A percentile compares a stretch with the other conserved stretches of the same genome.
phyloP scores from a whole-genome alignment of 371 early-diverging fungal species.

The Saksenaea oblongispora region DNA sequence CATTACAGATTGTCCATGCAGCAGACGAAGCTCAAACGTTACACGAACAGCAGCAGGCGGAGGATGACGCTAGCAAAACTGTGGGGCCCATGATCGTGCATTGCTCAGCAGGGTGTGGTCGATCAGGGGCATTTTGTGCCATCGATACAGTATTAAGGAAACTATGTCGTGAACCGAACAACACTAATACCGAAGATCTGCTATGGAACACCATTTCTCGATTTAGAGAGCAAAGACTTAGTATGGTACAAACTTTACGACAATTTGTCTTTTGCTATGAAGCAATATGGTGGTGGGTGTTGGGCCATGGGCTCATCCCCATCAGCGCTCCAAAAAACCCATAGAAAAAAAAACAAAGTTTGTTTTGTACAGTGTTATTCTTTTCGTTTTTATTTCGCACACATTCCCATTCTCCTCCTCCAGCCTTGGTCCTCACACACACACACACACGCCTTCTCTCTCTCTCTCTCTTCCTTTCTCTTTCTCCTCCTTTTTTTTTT shows the following conservation, averaged over 20 bases:
- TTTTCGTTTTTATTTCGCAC: background rate
- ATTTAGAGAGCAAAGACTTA: conserved; percentile 80
- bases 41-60: conserved; percentile 16
- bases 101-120: conserved; percentile 97
- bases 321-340: background rate
- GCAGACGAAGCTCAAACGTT: conserved; percentile 53
- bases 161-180: conserved; percentile 7
- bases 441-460: no score
- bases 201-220: conserved; percentile 65
- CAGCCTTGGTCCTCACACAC: no score
- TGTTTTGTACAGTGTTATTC: background rate
- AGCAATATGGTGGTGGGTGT: conserved; percentile 67
- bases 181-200: conserved; percentile 45
- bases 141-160: conserved; percentile 70
- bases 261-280: conserved; percentile 94
- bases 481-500: no score
- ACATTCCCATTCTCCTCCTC: background rate
- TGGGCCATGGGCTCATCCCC: conserved; percentile 28
- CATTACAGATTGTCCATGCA: conserved; percentile 62
- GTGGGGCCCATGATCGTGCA: conserved; percentile 88
- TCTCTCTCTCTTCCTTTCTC: no score
- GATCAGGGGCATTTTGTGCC: conserved; percentile 93
- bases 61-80: background rate
- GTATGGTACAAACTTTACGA: conserved; percentile 86
- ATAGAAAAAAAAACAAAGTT: background rate